Base-by-base conservation (phyloP, 257 asterid genomes). In the Solanum acaule region DNA sequence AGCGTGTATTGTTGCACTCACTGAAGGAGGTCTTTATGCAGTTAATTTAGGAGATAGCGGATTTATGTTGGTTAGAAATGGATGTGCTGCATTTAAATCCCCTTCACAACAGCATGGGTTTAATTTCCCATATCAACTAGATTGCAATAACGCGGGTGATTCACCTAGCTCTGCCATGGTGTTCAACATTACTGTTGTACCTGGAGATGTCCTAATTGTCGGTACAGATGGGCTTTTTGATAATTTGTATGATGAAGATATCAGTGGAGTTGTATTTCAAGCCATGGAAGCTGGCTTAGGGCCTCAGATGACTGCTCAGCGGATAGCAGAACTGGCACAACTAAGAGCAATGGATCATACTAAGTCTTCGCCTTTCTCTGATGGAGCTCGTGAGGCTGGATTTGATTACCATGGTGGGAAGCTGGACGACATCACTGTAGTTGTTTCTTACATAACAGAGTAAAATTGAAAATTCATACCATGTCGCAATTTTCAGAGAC, bases 191-290 rank as follows among this genome's bases (percentile, higher is more conserved):
- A 25, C 61, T 31, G 88, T 6, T 87, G 23, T 46, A 40, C 88
- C 86, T 20, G 88, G 88, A 33, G 88, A 87, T 87, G 86, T 87
- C 72, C 27, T 87, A 68, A 75, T 87, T 71, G 85, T 83, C 0
- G 88, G 88, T 75, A 87, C 88, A 44, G 88, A 87, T 87, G 88
- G 88, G 22, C 88, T 87, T 75, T 87, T 87, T 34, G 86, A 87
- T 79, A 87, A 87, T 56, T 49, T 87, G 68, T 87, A 73, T 87
- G 83, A 87, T 2, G 46, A 46, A 18, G 88, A 87, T 75, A 75
- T 87, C 84, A 87, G 49, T 12, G 84, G 72, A 52, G 85, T 87
- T 35, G 85, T 87, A 71, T 12, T 87, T 38, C 88, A 87, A 14
- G 73, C 88, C 34, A 18, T 33, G 16, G 52, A 81, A 76, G 76